Base-by-base conservation (phyloP, 2,329 filamentous ascomycete genomes). In the Endothia cerciana region DNA sequence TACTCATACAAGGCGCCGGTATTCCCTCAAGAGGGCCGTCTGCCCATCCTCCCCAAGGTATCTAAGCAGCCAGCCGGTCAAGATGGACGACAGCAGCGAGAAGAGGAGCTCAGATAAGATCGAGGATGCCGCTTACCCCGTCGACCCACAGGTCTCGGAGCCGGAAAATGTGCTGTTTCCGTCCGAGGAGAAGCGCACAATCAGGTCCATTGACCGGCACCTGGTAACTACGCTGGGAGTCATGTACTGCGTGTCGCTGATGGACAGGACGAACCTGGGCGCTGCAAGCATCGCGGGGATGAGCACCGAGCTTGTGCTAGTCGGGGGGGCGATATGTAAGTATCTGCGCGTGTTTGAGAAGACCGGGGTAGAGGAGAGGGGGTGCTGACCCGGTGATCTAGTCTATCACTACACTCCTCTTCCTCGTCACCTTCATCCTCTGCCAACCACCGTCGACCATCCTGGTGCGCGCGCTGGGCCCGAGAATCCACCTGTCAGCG, bases 191-290 rank as follows among this genome's bases (percentile, higher is more conserved):
- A 86, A 81, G 73, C 83, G 79, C 51, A 91, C 95, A 72, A 87
- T 93, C 51, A 82, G 84, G 64, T 86, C 87, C 15, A 81, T 95
- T 70, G 92, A 96, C 76, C 79, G 82, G 38, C 86, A 89, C 2
- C 79, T 91, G 3, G 85, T 91, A 49, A 73, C 83, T 3, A 88
- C 84, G 1, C 85, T 87, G 4, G 89, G 89, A 25, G 73, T 83
- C 69, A 84, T 93, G 78, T 94, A 94, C 76, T 92, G 90, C 74
- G 82, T 92, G 71, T 90, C 86, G 69, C 79, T 94, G 66, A 91
- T 94, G 87, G 92, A 95, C 73, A 83, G 92, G 40, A 92, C 90
- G 1, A 94, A 94, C 76, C 78, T 94, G 74, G 86, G 86, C n/a
- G 82, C 86, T 28, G 91, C 91, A 49, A 86, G 86, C 56, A 89